Percentiles rank a stretch among this genome's conserved stretches.
Evolutionary conservation across 2,329 filamentous ascomycete species (phyloP).

Genomic region (Fusarium heterosporum): DNA sequence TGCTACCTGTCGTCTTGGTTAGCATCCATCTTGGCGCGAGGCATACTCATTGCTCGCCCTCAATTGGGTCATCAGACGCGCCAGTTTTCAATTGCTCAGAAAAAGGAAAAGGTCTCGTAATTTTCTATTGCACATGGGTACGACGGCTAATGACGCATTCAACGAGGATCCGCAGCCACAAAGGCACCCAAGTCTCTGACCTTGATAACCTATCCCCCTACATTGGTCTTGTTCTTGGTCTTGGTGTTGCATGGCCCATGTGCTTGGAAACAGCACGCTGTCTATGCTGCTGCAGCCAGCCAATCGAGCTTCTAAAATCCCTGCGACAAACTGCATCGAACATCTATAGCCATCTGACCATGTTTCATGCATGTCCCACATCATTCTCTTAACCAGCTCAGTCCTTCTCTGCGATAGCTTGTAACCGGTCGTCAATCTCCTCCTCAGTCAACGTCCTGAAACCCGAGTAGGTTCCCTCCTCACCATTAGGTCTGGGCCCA

Average conservation of each 20-base stretch:
- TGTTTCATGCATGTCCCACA: slow-evolving; percentile 33
- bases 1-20: slow-evolving; percentile 28
- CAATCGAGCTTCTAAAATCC: slow-evolving; percentile 36
- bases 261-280: slow-evolving; percentile 36
- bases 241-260: slow-evolving; percentile 37
- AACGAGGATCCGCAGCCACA: slow-evolving; percentile 37
- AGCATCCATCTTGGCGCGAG: slow-evolving; percentile 39
- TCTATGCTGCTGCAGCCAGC: slow-evolving; percentile 26
- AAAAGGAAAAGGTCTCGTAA: slow-evolving; percentile 30
- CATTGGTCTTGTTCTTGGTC: slow-evolving; percentile 12
- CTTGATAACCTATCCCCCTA: slow-evolving; percentile 39
- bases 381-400: slow-evolving; percentile 60
- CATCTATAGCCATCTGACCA: slow-evolving; percentile 16
- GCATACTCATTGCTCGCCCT: slow-evolving; percentile 46
- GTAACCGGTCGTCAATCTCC: slow-evolving; percentile 97
- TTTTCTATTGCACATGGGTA: slow-evolving; percentile 47
- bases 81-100: slow-evolving; percentile 38
- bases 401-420: slow-evolving; percentile 99
- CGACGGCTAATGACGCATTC: slow-evolving; percentile 43
- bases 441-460: slow-evolving; percentile 96
- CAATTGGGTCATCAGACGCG: slow-evolving; percentile 46
- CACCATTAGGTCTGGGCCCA: slow-evolving; percentile 82
- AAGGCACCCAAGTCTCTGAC: slow-evolving; percentile 35
- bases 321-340: slow-evolving; percentile 27
- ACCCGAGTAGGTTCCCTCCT: slow-evolving; percentile 80